These are phyloP conservation scores for Jatropha multifida DNA, from an alignment of 441 rosid species.

Conservation along the genomic window DNA sequence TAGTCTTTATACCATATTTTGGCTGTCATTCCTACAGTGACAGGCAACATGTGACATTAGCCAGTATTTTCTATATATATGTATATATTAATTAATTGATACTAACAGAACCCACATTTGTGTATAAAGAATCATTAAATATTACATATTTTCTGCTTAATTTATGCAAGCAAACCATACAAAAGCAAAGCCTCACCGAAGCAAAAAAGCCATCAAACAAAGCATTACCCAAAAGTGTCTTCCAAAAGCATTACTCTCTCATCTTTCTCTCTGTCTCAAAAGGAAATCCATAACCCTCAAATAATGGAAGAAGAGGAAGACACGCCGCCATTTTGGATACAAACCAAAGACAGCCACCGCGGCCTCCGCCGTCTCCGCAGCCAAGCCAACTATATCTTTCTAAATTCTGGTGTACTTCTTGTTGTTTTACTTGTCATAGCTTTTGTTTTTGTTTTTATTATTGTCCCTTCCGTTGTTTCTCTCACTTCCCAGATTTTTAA, in stretches of 20 bases:
- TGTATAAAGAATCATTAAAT: not conserved
- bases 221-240: conserved; percentile 12
- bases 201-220: conserved; percentile 2
- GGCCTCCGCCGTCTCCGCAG: conserved; percentile 34
- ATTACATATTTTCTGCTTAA: not conserved
- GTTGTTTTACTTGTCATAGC: conserved; percentile 36
- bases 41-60: conserved; percentile 12
- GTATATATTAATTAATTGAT: not conserved
- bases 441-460: conserved; percentile 39
- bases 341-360: conserved; percentile 30
- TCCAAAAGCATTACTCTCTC: not conserved
- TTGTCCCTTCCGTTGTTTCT: conserved; percentile 49
- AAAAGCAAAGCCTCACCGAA: not conserved
- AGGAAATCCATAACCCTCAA: not conserved
- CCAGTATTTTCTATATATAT: not conserved
- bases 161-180: conserved; percentile 11
- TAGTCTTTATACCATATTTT: not conserved
- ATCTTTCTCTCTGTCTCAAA: not conserved
- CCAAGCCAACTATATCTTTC: conserved; percentile 37
- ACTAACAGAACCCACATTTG: not conserved
- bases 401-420: conserved; percentile 48
- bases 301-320: conserved; percentile 62
- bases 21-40: conserved; percentile 27
- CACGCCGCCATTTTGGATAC: conserved; percentile 70
- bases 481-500: conserved; percentile 55